phyloP scores from a whole-genome alignment of 805 yeast genomes.

The Candida nemodendra region DNA sequence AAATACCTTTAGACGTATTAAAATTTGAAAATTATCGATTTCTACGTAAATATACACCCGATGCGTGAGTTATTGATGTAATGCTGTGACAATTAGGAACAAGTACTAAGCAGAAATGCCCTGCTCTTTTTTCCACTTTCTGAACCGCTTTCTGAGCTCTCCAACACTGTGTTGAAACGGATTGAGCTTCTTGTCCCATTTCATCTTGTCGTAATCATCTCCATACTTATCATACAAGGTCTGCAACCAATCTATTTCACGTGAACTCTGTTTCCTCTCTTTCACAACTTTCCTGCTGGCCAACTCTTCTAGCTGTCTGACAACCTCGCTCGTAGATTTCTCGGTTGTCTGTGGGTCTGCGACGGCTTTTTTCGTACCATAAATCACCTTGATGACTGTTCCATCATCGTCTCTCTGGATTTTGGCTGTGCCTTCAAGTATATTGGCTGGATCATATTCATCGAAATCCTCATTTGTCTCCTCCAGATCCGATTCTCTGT shows the following conservation, averaged over 20 bases:
- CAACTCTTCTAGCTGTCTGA: constrained; percentile 65
- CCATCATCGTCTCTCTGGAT: constrained; percentile 70
- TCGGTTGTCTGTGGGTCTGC: constrained; percentile 15
- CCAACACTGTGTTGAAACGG: constrained; percentile 83
- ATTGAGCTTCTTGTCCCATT: constrained; percentile 85
- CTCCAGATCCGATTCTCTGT: constrained; percentile 36
- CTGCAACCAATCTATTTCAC: constrained; percentile 75
- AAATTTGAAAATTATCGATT: too few relatives aligned
- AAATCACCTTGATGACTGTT: constrained; percentile 61
- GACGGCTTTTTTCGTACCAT: constrained; percentile 54
- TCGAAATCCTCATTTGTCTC: constrained; percentile 34
- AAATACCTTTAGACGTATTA: too few relatives aligned
- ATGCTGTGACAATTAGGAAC: background rate
- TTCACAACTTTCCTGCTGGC: constrained; percentile 43
- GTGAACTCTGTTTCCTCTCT: constrained; percentile 58
- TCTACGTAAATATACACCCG: too few relatives aligned
- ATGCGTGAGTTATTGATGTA: background rate
- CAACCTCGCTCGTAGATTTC: constrained; percentile 53
- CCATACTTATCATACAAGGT: constrained; percentile 74
- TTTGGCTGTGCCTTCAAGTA: constrained; percentile 78
- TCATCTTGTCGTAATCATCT: constrained; percentile 85
- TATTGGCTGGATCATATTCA: constrained; percentile 54
- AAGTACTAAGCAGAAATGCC: constrained; percentile 2
- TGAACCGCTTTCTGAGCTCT: constrained; percentile 69
- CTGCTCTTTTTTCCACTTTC: constrained; percentile 58